These are phyloP conservation scores for Magnusiomyces fungicola DNA, from an alignment of 1,139 yeast species.

Conservation along the genomic window DNA sequence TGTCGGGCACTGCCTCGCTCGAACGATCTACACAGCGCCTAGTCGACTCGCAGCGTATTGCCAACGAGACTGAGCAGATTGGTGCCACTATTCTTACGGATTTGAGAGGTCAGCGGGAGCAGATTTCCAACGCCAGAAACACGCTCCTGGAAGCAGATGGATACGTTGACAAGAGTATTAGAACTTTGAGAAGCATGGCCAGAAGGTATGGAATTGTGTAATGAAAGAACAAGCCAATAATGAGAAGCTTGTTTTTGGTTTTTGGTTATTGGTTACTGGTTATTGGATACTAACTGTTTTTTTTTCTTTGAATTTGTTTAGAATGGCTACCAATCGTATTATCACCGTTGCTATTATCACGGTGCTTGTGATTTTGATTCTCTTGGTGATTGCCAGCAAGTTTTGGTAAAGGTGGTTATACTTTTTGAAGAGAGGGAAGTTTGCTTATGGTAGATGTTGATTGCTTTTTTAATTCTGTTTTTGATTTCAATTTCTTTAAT, in stretches of 20 bases:
- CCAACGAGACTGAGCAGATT: slow-evolving; percentile 83
- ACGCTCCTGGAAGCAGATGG: slow-evolving; percentile 86
- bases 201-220: slow-evolving; percentile 35
- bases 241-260: not conserved
- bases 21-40: slow-evolving; percentile 80
- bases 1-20: slow-evolving; percentile 71
- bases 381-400: slow-evolving; percentile 81
- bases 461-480: too few species aligned
- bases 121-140: slow-evolving; percentile 73
- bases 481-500: too few species aligned
- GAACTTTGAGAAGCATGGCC: slow-evolving; percentile 86
- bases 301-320: slow-evolving; percentile 15
- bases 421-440: too few species aligned
- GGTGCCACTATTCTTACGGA: slow-evolving; percentile 91
- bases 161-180: slow-evolving; percentile 82
- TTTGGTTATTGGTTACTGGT: not conserved
- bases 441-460: too few species aligned
- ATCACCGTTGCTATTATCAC: slow-evolving; percentile 95
- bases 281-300: not conserved
- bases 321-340: slow-evolving; percentile 90
- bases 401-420: too few species aligned
- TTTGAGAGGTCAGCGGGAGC: slow-evolving; percentile 88
- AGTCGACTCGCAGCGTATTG: slow-evolving; percentile 81
- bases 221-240: not conserved
- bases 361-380: slow-evolving; percentile 71